phyloP scores from a whole-genome alignment of 1,284 basidiomycete genomes.

The Cryptococcus sp. region DNA sequence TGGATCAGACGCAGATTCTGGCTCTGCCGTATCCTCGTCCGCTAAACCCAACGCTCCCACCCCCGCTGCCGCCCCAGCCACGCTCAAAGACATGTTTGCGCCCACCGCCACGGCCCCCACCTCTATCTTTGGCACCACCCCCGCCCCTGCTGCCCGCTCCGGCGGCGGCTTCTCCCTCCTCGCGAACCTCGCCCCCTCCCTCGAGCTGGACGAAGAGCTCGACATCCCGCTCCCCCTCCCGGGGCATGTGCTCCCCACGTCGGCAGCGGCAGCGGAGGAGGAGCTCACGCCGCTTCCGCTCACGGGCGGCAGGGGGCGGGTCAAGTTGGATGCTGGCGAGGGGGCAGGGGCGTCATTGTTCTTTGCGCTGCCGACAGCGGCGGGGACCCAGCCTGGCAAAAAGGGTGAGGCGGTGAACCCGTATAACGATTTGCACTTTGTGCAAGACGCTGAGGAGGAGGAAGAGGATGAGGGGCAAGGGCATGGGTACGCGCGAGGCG shows the following conservation, averaged over 20 bases:
- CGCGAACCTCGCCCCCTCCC: conserved; percentile 35
- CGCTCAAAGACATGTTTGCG: conserved; percentile 42
- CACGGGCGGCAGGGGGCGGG: conserved; percentile 17
- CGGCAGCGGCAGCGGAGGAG: conserved; percentile 7
- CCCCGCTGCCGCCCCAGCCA: conserved; percentile 7
- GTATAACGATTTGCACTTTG: conserved; percentile 10
- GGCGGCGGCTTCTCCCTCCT: conserved; percentile 38
- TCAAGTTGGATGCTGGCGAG: conserved; percentile 30
- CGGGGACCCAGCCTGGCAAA: not conserved
- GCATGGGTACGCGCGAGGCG: not conserved
- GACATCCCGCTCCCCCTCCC: conserved; percentile 34
- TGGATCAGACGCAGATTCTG: conserved; percentile 14
- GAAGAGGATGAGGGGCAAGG: not conserved
- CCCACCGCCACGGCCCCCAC: conserved; percentile 11
- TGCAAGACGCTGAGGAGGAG: not conserved
- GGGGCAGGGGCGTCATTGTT: conserved; percentile 39
- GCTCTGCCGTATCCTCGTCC: conserved; percentile 1
- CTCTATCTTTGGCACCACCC: not conserved
- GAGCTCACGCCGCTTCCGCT: conserved; percentile 19
- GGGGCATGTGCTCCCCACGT: conserved; percentile 8
- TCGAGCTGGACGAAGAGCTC: conserved; percentile 46
- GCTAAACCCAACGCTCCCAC: conserved; percentile 3
- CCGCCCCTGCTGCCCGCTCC: not conserved
- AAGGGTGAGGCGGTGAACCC: conserved; percentile 24
- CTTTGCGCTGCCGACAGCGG: conserved; percentile 29